Base-by-base conservation (phyloP, 306 rosid species). In the Pueraria montana region DNA sequence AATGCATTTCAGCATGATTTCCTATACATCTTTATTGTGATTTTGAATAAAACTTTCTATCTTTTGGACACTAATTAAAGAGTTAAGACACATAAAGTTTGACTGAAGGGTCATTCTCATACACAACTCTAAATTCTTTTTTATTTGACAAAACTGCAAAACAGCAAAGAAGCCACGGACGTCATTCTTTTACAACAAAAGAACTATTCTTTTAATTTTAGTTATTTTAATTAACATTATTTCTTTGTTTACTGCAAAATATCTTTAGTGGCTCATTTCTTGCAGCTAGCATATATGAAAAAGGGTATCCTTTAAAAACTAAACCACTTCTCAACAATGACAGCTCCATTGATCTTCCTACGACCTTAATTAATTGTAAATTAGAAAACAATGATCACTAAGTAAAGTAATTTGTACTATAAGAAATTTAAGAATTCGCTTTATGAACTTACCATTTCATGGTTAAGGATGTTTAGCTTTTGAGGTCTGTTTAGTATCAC, bases 371-470 rank as follows among this genome's bases (percentile, higher is more conserved):
- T n/a, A n/a, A n/a, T n/a, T n/a, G n/a, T 10, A 4, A 38, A n/a
- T 13, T 21, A 34, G 3, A 3, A 34, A 65, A 32, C 2, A 8
- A 8, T 14, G 14, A 34, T 23, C 14, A 11, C 10, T 20, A 4
- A 14, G 23, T 45, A 12, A 8, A 32, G 17, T 18, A 73, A 32
- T 52, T 11, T 23, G 26, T 12, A 32, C 20, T 23, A 61, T 11
- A 24, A 26, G 4, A 8, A 11, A 62, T 14, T 32, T 64, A 34
- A 65, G 72, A 32, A 67, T n/a, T 53, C 10, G 24, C 5, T 36
- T 55, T n/a, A n/a, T 26, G 34, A 65, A 74, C 48, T 55, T 49
- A 84, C 79, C 85, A 76, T 85, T 49, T 80, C 88, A 38, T 59
- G 43, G 13, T 42, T 59, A 38, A 85, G 63, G 66, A 0, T 40